Evolutionary conservation across 306 rosid species (phyloP), one percentile per base, ranked within the genome.

Genomic region (Quercus ilex): DNA sequence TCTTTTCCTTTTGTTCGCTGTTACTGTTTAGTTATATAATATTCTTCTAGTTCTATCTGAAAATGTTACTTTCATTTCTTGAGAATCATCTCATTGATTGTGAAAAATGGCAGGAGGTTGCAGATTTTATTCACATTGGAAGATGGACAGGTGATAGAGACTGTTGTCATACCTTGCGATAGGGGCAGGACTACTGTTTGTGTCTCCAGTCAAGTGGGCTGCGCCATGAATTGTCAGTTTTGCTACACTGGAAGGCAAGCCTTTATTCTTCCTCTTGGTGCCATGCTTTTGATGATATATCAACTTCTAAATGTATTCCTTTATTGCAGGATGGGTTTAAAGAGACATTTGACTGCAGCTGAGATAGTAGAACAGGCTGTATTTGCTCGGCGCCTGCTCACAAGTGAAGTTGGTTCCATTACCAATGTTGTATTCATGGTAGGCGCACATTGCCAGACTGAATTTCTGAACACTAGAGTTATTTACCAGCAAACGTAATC

Each of bases 131-230:
- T 92, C 84, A 78, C 84, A 25, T 90, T 92, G 89, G 94, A 89
- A 76, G 98, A 94, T 77, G 97, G 88, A 38, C 43, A 84, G 85
- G 82, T 91, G 55, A 89, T 92, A 79, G 98, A 94, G 86, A 94
- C 98, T 13, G 97, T 92, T 55, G 86, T 94, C 74, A 94, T 94
- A 80, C 98, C 97, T 63, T 86, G 89, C 55, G 95, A 92, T 35
- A 87, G 89, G 57, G 90, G 94, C 67, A 90, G 96, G 80, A 94
- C 91, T 81, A 92, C 98, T 14, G 97, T 92, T 74, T 94, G 98
- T 74, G 97, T 94, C 83, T 94, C 97, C 19, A 94, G 98, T 88
- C 98, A 94, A 89, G 98, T 94, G 78, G 98, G 97, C 28, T 94
- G 98, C 72, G 97, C 97, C 76, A 87, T 92, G 98, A 94, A 94